These are phyloP conservation scores for Hypoxylon sp. DNA, from an alignment of 2,329 filamentous ascomycete genomes.

Conservation along the genomic window DNA sequence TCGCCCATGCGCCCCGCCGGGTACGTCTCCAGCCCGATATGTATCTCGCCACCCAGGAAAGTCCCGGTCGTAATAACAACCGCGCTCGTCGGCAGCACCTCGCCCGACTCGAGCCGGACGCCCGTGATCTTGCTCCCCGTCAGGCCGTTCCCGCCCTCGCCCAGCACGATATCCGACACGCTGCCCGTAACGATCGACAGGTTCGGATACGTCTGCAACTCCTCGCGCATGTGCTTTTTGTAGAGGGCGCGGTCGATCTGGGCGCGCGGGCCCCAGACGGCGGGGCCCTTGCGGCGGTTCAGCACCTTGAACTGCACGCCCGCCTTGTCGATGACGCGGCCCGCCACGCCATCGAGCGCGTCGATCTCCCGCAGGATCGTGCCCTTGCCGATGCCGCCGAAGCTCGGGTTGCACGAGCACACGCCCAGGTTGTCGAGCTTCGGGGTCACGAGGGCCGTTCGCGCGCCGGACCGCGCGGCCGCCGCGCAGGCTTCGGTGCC, in stretches of 20 bases:
- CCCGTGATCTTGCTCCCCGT: conserved; percentile 81
- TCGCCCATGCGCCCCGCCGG: conserved; percentile 94
- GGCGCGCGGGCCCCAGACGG: conserved; percentile 95
- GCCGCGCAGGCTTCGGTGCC: conserved; percentile 94
- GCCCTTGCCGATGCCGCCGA: conserved; percentile 98
- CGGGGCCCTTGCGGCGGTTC: conserved; percentile 90
- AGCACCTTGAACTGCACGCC: conserved; percentile 93
- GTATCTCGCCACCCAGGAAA: conserved; percentile 94
- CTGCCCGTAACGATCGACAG: conserved; percentile 85
- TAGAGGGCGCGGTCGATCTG: conserved; percentile 95
- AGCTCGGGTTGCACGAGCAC: conserved; percentile 96
- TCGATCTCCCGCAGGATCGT: conserved; percentile 96
- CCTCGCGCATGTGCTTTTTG: conserved; percentile 88
- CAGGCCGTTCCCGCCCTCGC: conserved; percentile 62
- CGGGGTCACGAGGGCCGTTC: conserved; percentile 90
- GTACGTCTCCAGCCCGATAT: conserved; percentile 86
- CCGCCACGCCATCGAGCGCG: conserved; percentile 90
- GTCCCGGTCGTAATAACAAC: conserved; percentile 97
- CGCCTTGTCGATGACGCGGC: conserved; percentile 90
- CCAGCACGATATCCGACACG: conserved; percentile 89
- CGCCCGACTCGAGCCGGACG: conserved; percentile 86
- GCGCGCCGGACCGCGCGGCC: conserved; percentile 87
- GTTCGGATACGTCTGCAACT: conserved; percentile 81
- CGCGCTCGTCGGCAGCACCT: conserved; percentile 80
- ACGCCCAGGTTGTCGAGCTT: conserved; percentile 89